Conservation (phyloP, 2,329 filamentous ascomycete genomes). For the Colletotrichum lupini region DNA sequence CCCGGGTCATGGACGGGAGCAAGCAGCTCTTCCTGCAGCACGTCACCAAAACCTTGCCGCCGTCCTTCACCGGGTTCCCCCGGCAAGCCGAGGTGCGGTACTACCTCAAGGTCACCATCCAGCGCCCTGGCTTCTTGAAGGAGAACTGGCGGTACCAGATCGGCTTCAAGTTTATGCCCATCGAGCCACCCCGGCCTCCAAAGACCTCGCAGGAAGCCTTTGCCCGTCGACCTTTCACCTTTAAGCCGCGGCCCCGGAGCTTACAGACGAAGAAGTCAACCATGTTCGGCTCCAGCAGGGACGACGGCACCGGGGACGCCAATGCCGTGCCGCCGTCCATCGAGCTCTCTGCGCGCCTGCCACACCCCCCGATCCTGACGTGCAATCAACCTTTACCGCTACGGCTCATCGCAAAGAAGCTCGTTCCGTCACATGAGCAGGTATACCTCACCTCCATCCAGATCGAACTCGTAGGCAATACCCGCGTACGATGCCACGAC, state of each 20-base stretch:
- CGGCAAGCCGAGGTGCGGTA: constrained; percentile 92
- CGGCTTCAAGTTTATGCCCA: constrained; percentile 88
- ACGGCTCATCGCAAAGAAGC: constrained; percentile 81
- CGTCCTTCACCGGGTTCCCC: constrained; percentile 87
- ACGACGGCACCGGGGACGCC: constrained; percentile 34
- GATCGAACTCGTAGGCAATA: constrained; percentile 83
- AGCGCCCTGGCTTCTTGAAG: constrained; percentile 87
- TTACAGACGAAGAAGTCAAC: constrained; percentile 64
- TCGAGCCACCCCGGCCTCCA: constrained; percentile 83
- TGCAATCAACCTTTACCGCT: constrained; percentile 89
- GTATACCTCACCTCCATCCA: constrained; percentile 84
- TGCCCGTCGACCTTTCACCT: constrained; percentile 77
- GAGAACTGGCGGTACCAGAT: constrained; percentile 81
- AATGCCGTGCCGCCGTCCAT: constrained; percentile 72
- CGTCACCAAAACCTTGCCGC: constrained; percentile 87
- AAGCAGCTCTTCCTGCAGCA: constrained; percentile 74
- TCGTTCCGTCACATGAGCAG: constrained; percentile 74
- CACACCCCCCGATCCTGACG: constrained; percentile 87
- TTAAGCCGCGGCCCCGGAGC: constrained; percentile 53
- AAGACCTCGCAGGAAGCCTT: constrained; percentile 81
- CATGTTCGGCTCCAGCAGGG: constrained; percentile 62
- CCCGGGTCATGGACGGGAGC: constrained; percentile 72
- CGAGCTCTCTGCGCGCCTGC: constrained; percentile 82
- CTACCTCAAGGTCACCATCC: constrained; percentile 94
- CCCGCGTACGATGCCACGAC: constrained; percentile 82